Percentiles rank a stretch among this genome's conserved stretches.
These are phyloP conservation scores for Albophoma yamanashiensis DNA, from an alignment of 2,329 filamentous ascomycete genomes.

Conservation along the genomic window DNA sequence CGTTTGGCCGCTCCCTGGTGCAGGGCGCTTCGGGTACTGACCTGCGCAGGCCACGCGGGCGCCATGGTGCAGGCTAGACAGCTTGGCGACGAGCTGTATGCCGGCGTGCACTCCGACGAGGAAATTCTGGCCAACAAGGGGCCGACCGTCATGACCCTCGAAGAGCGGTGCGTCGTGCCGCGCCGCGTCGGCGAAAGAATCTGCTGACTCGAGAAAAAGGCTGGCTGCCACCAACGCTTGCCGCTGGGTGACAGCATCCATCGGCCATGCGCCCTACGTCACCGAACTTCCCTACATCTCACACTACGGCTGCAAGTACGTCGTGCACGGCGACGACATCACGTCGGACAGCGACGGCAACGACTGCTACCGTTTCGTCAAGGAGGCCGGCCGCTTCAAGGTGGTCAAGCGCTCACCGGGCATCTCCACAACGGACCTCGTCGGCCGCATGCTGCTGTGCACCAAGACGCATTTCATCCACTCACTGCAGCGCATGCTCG, in stretches of 20 bases:
- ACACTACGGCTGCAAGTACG: conserved; percentile 90
- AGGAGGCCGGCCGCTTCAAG: conserved; percentile 86
- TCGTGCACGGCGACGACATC: conserved; percentile 95
- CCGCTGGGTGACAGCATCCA: conserved; percentile 79
- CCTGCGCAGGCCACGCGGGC: conserved; percentile 68
- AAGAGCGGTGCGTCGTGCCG: conserved; percentile 54
- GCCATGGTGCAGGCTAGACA: conserved; percentile 94
- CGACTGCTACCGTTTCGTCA: conserved; percentile 97
- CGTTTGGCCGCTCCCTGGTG: conserved; percentile 9
- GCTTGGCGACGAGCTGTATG: conserved; percentile 77
- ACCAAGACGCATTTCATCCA: conserved; percentile 91
- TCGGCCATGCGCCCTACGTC: conserved; percentile 86
- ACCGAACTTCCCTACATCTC: conserved; percentile 89
- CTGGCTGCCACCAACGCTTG: conserved; percentile 88
- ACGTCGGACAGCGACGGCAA: conserved; percentile 88
- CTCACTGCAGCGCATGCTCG: conserved; percentile 58
- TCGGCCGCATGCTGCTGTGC: conserved; percentile 92
- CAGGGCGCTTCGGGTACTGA: background rate
- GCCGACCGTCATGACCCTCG: conserved; percentile 89
- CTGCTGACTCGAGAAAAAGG: conserved; percentile 27
- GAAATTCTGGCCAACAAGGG: conserved; percentile 95
- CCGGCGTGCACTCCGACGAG: conserved; percentile 93
- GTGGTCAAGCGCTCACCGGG: conserved; percentile 93
- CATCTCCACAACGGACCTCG: conserved; percentile 96
- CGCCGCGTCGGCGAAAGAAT: background rate